A percentile compares a stretch with the other conserved stretches of the same genome.
phyloP scores from a whole-genome alignment of 139 green algal genomes.

The Trebouxia sp. region DNA sequence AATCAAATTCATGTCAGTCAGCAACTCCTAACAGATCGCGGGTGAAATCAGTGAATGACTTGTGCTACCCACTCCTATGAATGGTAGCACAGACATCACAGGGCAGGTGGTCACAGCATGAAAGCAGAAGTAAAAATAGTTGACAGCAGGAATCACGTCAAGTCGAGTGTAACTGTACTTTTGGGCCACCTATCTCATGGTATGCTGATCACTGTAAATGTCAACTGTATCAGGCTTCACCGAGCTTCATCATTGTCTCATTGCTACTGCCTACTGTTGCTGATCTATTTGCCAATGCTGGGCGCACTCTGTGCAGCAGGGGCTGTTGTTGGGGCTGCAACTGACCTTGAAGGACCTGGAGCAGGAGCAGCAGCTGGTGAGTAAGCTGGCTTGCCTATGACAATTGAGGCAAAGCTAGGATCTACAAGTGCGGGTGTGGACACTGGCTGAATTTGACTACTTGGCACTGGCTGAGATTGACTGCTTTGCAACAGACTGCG shows the following conservation, averaged over 20 bases:
- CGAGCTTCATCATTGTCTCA: not conserved
- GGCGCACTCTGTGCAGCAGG: not conserved
- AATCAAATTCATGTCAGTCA: not conserved
- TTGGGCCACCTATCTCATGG: too few relatives aligned
- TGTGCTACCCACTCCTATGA: not conserved
- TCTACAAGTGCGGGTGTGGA: constrained; percentile 1
- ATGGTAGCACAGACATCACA: not conserved
- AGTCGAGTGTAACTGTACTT: too few relatives aligned
- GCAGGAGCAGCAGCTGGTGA: constrained; percentile 10
- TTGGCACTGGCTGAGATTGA: too few relatives aligned
- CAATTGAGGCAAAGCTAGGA: not conserved
- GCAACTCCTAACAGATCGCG: not conserved
- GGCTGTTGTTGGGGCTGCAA: not conserved
- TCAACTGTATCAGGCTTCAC: too few relatives aligned
- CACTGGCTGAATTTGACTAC: constrained; percentile 7
- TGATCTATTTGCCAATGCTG: too few relatives aligned
- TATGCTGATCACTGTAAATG: too few relatives aligned
- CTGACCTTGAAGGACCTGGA: not conserved
- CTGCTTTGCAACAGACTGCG: too few relatives aligned
- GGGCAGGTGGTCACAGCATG: too few relatives aligned
- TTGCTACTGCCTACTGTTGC: not conserved
- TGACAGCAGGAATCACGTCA: not conserved
- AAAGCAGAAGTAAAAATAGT: not conserved
- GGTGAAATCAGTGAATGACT: not conserved
- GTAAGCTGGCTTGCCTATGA: not conserved